These are phyloP conservation scores for rapeseed (Brassica napus) DNA, from an alignment of 345 rosid species.

Conservation along the genomic window DNA sequence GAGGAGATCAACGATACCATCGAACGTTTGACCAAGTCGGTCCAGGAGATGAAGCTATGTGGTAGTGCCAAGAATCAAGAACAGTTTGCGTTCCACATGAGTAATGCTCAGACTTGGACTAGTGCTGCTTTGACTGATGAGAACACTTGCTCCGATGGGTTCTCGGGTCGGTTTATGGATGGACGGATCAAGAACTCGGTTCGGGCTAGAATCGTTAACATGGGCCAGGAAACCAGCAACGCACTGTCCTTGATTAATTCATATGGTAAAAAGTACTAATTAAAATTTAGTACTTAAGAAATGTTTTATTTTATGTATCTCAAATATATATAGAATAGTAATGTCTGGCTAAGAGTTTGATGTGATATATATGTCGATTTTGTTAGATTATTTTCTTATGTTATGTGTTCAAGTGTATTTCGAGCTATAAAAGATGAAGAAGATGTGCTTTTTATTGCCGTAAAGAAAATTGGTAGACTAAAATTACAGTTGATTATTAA, in stretches of 20 bases:
- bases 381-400: slow-evolving; percentile 10
- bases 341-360: slow-evolving; percentile 8
- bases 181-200: slow-evolving; percentile 68
- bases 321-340: neutral
- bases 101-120: slow-evolving; percentile 94
- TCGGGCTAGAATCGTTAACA: slow-evolving; percentile 50
- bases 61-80: slow-evolving; percentile 46
- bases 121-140: slow-evolving; percentile 96
- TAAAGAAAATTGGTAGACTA: neutral
- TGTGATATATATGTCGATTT: slow-evolving; percentile 23
- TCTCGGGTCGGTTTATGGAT: slow-evolving; percentile 60
- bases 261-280: slow-evolving; percentile 47
- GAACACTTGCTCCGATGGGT: slow-evolving; percentile 85
- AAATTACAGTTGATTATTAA: neutral
- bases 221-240: slow-evolving; percentile 83
- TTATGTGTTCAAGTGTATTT: neutral
- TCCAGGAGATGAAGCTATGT: slow-evolving; percentile 59
- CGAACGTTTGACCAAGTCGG: slow-evolving; percentile 68
- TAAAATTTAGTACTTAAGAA: neutral
- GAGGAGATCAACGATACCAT: slow-evolving; percentile 71
- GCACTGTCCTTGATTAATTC: slow-evolving; percentile 70
- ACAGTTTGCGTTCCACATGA: slow-evolving; percentile 67
- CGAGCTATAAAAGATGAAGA: neutral
- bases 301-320: slow-evolving; percentile 4
- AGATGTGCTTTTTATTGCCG: neutral